Percentiles rank a stretch among this genome's conserved stretches.
These are phyloP conservation scores for Cyberlindnera maritima DNA, from an alignment of 805 yeast genomes.

Conservation along the genomic window DNA sequence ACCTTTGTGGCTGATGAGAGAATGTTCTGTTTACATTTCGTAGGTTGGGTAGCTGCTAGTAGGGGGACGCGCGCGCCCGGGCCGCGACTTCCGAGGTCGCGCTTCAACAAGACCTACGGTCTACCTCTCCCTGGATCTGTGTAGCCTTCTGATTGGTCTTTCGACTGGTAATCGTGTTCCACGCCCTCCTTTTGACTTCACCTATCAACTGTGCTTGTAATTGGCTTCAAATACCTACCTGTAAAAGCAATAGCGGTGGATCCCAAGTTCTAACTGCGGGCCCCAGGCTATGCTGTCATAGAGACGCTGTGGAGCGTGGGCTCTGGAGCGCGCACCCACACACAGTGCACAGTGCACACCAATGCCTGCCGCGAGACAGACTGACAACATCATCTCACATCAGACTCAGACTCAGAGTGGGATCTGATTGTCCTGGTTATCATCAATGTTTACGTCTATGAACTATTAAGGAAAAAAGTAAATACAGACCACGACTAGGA, in stretches of 20 bases:
- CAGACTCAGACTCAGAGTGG: too few species aligned
- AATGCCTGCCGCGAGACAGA: background rate
- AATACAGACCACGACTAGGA: background rate
- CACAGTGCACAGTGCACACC: too few species aligned
- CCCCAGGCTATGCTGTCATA: background rate
- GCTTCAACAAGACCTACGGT: too few species aligned
- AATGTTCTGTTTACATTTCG: background rate
- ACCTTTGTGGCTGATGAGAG: background rate
- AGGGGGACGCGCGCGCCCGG: background rate
- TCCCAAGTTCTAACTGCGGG: too few species aligned
- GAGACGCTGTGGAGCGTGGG: background rate
- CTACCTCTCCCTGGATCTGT: too few species aligned
- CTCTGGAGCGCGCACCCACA: background rate
- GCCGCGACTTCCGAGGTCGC: background rate
- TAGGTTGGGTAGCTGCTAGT: background rate
- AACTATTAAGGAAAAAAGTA: background rate
- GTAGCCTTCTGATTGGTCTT: too few species aligned
- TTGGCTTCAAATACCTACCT: too few species aligned
- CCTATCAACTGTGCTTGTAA: too few species aligned
- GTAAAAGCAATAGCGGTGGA: too few species aligned
- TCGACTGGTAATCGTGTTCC: too few species aligned
- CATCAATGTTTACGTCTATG: background rate
- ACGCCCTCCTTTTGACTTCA: too few species aligned
- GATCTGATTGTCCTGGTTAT: background rate
- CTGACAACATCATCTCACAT: background rate